Evolutionary conservation across 805 yeast genomes (phyloP).

Genomic region (Monosporozyma aquatica): DNA sequence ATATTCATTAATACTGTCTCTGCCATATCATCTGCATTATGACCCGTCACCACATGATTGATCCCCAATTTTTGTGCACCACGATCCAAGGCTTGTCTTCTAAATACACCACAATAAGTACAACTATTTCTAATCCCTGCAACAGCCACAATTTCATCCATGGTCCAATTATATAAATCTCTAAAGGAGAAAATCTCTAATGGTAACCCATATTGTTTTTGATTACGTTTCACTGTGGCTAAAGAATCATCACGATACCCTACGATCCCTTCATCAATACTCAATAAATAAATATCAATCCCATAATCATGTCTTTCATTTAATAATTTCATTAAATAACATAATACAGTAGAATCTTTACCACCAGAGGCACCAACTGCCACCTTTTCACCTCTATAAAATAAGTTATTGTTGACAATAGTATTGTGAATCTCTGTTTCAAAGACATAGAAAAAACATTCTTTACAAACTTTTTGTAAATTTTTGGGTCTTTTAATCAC

Average conservation of each 20-base stretch:
- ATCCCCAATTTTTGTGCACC: constrained; percentile 86
- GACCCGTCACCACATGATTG: constrained; percentile 92
- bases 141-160: constrained; percentile 94
- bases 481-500: constrained; percentile 89
- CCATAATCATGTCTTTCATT: constrained; percentile 88
- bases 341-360: constrained; percentile 92
- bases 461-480: constrained; percentile 78
- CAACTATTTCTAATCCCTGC: constrained; percentile 92
- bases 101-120: constrained; percentile 94
- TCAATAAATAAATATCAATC: constrained; percentile 67
- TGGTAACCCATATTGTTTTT: constrained; percentile 72
- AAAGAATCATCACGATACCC: constrained; percentile 96
- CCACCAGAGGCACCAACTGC: constrained; percentile 99
- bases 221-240: constrained; percentile 93
- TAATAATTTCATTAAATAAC: constrained; percentile 73
- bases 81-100: constrained; percentile 93
- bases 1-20: constrained; percentile 95
- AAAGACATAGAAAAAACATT: constrained; percentile 81
- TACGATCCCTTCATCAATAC: constrained; percentile 93
- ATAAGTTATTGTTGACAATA: constrained; percentile 58
- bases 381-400: constrained; percentile 71
- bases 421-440: constrained; percentile 95
- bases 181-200: constrained; percentile 74
- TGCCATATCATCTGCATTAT: constrained; percentile 98
- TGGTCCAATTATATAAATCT: constrained; percentile 92